Evolutionary conservation across 257 asterid species (phyloP).

Genomic region (Linaria vulgaris): DNA sequence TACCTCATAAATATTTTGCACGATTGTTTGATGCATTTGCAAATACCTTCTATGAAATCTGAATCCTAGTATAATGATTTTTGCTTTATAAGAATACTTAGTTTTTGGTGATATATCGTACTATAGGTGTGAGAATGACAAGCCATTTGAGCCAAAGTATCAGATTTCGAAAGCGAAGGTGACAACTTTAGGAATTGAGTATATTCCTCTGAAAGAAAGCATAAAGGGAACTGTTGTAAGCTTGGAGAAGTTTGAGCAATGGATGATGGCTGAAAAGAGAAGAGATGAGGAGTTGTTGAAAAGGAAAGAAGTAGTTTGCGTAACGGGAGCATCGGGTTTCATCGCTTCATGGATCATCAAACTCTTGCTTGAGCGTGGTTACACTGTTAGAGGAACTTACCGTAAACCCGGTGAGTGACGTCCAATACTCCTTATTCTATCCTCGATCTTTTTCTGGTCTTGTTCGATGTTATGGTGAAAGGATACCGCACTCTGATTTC

Average conservation of each 20-base stretch:
- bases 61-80: neutral
- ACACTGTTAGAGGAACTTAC: conserved; percentile 37
- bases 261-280: no score
- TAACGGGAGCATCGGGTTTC: conserved; percentile 29
- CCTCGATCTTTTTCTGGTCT: no score
- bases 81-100: neutral
- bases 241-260: no score
- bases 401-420: conserved; percentile 23
- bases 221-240: conserved; percentile 51
- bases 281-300: no score
- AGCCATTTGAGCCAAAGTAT: conserved; percentile 40
- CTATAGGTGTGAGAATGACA: conserved; percentile 47
- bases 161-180: conserved; percentile 46
- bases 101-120: neutral
- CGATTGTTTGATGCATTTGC: no score
- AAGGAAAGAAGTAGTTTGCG: neutral
- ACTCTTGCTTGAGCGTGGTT: conserved; percentile 33
- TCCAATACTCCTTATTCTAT: no score
- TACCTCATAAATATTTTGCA: neutral
- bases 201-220: conserved; percentile 40
- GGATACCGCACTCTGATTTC: no score
- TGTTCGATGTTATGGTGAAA: no score
- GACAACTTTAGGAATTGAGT: conserved; percentile 36
- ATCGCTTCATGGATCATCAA: conserved; percentile 35
- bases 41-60: neutral